Base-by-base conservation (phyloP, 495 filamentous ascomycete species). In the Tuber melanosporum region DNA sequence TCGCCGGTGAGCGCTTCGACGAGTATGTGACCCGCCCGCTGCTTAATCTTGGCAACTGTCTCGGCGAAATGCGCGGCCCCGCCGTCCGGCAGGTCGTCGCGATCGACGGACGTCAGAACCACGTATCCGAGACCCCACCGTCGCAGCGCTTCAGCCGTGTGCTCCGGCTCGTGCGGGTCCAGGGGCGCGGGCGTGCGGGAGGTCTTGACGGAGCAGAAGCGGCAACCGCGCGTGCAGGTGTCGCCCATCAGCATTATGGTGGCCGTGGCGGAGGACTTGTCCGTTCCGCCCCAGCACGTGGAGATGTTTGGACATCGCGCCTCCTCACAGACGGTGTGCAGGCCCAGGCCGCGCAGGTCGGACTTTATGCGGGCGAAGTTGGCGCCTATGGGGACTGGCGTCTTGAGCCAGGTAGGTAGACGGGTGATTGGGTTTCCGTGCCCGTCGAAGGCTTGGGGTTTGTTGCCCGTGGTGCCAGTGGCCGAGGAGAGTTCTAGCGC, bases 181-280 rank as follows among this genome's bases (percentile, higher is more conserved):
- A 98, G 89, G 41, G 95, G 93, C 14, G 91, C 85, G 4, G 96
- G 96, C 0, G 86, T 84, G 62, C 92, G 90, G 39, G 85, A 89
- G 0, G 95, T 99, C 89, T 98, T 98, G 71, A 99, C 95, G 76
- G 90, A 92, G 87, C 95, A 99, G 88, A 99, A 99, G 66, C 96
- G 90, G 85, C 95, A 99, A 36, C 95, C 95, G 43, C 95, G 91
- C 14, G 95, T 99, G 85, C 95, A 99, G 10, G 95, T 98, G 83
- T 99, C 95, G 78, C 95, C 95, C 95, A 98, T 98, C 10, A 98
- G 87, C 96, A 99, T 98, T 86, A 99, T 98, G 14, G 95, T 47
- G 17, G 45, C 45, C 14, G 45, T 47, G 45, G 45, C 45, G 45
- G 45, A 91, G 71, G 90, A 89, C 86, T 97, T 97, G 84, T 92